phyloP scores from a whole-genome alignment of 2,329 filamentous ascomycete species.

The Coniella lustricola region DNA sequence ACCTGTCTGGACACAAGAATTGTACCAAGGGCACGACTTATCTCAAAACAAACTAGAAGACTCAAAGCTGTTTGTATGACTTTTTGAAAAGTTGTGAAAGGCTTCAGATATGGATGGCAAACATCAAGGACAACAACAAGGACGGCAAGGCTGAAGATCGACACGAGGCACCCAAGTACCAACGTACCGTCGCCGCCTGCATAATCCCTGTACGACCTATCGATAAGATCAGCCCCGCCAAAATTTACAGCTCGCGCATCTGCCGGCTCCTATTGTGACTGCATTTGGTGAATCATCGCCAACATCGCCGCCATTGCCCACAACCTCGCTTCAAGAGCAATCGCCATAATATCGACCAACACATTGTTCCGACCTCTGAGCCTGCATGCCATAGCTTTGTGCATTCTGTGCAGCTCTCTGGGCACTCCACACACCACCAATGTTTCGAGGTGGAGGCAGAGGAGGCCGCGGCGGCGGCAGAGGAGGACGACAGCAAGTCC shows the following conservation, averaged over 20 bases:
- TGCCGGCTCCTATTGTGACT: neutral
- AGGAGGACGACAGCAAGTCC: conserved; percentile 38
- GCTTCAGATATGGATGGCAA: neutral
- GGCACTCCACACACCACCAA: conserved; percentile 20
- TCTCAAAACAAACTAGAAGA: no score
- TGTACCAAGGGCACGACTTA: no score
- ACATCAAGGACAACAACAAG: neutral
- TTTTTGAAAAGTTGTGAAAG: no score
- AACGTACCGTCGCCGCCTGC: neutral
- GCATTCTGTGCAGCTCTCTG: no score
- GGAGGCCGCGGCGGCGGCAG: conserved; percentile 44
- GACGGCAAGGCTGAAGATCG: neutral
- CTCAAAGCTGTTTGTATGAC: no score
- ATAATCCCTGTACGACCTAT: conserved; percentile 1
- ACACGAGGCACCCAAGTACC: no score
- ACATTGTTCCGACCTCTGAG: no score
- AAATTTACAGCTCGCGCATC: conserved; percentile 7
- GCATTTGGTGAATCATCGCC: neutral
- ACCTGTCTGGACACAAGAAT: no score
- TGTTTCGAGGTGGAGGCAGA: conserved; percentile 47
- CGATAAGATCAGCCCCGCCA: conserved; percentile 8
- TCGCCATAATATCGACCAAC: neutral
- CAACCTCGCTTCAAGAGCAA: neutral
- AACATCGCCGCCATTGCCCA: no score
- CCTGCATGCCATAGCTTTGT: no score